Percentiles rank a stretch among this genome's conserved stretches.
phyloP scores from a whole-genome alignment of 768 basidiomycete genomes.

The Suillus lakei region DNA sequence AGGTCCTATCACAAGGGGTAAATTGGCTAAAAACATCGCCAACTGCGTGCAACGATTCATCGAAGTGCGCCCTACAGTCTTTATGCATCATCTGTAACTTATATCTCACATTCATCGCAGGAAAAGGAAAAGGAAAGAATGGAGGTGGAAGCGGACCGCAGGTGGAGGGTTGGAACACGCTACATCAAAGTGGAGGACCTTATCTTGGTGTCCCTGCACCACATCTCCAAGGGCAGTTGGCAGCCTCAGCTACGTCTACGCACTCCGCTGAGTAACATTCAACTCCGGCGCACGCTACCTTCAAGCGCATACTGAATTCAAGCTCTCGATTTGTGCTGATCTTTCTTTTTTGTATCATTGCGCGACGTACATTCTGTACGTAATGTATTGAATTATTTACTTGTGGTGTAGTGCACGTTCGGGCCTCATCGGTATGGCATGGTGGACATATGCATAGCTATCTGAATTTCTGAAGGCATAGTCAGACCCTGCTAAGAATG shows the following conservation, averaged over 20 bases:
- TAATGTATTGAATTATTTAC: background rate
- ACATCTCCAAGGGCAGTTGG: conserved; percentile 84
- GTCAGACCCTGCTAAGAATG: too few species aligned
- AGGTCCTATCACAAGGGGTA: conserved; percentile 74
- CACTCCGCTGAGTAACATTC: background rate
- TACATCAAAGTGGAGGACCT: conserved; percentile 69
- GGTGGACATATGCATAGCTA: too few species aligned
- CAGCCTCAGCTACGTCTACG: conserved; percentile 73
- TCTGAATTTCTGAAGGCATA: too few species aligned
- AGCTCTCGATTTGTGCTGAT: background rate
- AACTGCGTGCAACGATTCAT: conserved; percentile 77
- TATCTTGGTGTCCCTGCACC: conserved; percentile 77
- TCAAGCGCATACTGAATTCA: background rate
- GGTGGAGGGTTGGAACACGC: conserved; percentile 63
- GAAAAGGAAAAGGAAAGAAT: conserved; percentile 52
- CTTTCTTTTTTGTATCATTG: background rate
- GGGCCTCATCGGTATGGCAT: too few species aligned
- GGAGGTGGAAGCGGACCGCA: conserved; percentile 65
- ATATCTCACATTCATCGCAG: conserved; percentile 38
- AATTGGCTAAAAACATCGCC: conserved; percentile 80
- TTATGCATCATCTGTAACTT: conserved; percentile 4
- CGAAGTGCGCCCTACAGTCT: conserved; percentile 41
- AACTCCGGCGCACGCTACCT: background rate
- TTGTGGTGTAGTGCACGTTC: background rate
- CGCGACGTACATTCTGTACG: background rate